Base-by-base conservation (phyloP, 2,329 filamentous ascomycete species). In the Clarireedia homoeocarpa region DNA sequence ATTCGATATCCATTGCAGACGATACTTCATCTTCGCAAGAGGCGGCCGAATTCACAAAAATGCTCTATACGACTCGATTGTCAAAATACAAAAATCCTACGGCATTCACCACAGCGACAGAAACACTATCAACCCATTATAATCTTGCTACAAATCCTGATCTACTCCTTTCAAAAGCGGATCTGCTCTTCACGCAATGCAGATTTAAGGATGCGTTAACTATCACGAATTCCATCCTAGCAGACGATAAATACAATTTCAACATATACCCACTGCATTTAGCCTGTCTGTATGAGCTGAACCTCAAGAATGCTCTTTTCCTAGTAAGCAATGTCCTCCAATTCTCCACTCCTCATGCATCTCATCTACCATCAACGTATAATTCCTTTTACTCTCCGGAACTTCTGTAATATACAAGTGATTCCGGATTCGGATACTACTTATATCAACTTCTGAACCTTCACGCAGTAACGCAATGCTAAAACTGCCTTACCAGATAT, bases 101-200 rank as follows among this genome's bases (percentile, higher is more conserved):
- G 1, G 84, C 89, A 2, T 92, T 97, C 67, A 86, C 87, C 27
- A 81, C 85, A 27, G 92, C 94, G 5, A 89, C 91, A 59, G 91
- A 97, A 70, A 92, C 89, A 0, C 81, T 99, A 14, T 91, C 90
- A 3, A 95, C 91, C 0, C 92, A 97, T 70, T 99, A 99, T 72
- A 90, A 88, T 55, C 84, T 99, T 23, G 80, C 83, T 5, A 76
- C 82, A 17, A 99, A 99, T 66, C 85, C 92, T 0, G 94, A 99
- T 70, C 85, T 99, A 20, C 82, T 96, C 39, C 82, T 97, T 39
- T 88, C 94, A 2, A 86, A 89, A 61, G 94, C 94, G 30, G 91
- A 97, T 67, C 84, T 95, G 46, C 79, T 96, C 36, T 97, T 94
- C 71, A 97, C 91, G 0, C 90, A 96, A 71, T 97, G 94, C 68